These are phyloP conservation scores for Aquilaria yunnanensis DNA, from an alignment of 345 rosid genomes.

Conservation along the genomic window DNA sequence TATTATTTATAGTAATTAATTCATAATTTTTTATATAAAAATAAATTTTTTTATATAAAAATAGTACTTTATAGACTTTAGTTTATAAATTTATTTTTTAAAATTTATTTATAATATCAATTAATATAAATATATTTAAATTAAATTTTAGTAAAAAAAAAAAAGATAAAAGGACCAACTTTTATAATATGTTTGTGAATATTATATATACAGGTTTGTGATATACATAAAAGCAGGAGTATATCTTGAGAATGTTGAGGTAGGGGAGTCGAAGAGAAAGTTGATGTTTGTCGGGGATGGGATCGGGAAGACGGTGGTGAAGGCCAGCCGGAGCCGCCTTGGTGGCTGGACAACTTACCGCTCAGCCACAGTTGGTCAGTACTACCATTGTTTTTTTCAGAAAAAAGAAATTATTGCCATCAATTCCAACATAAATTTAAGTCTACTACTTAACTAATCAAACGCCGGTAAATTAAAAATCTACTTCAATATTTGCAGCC, in stretches of 20 bases:
- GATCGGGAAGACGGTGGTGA: constrained; percentile 66
- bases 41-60: too few relatives aligned
- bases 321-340: constrained; percentile 43
- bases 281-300: constrained; percentile 86
- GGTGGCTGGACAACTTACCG: constrained; percentile 82
- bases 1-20: too few relatives aligned
- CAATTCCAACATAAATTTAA: too few relatives aligned
- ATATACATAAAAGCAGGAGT: constrained; percentile 72
- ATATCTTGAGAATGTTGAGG: constrained; percentile 73
- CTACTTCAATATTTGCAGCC: constrained; percentile 29
- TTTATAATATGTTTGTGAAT: too few relatives aligned
- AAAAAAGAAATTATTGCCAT: background rate
- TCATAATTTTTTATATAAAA: too few relatives aligned
- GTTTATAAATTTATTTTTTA: too few relatives aligned
- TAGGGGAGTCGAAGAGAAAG: constrained; percentile 42
- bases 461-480: background rate
- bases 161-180: too few relatives aligned
- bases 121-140: too few relatives aligned
- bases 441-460: too few relatives aligned
- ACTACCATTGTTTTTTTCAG: background rate
- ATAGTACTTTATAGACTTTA: too few relatives aligned
- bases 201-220: constrained; percentile 41
- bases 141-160: too few relatives aligned
- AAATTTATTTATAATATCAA: too few relatives aligned
- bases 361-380: constrained; percentile 87